Conservation (phyloP, 116 monocot species). For the Iris pallida region DNA sequence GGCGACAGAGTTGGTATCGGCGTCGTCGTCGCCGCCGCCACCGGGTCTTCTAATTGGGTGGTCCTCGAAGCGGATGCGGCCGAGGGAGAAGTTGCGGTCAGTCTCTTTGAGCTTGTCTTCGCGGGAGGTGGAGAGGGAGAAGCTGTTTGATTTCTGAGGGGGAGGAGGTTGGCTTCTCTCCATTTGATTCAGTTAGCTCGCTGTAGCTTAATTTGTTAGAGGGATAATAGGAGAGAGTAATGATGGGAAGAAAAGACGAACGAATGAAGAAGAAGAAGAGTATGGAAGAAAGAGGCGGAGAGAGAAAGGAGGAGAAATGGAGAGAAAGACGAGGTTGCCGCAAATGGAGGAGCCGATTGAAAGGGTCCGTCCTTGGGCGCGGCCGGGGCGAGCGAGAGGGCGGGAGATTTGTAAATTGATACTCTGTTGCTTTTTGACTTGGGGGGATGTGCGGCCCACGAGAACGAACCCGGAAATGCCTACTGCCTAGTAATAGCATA, state of each 20-base stretch:
- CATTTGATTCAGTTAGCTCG: not conserved
- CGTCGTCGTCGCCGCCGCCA: not conserved
- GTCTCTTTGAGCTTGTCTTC: not conserved
- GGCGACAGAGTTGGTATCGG: too few species aligned
- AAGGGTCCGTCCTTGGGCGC: not conserved
- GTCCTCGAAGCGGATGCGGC: not conserved
- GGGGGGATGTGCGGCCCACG: too few species aligned
- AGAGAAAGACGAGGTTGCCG: not conserved
- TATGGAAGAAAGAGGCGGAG: not conserved
- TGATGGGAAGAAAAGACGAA: not conserved
- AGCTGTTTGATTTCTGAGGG: conserved; percentile 12
- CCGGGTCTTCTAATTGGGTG: not conserved
- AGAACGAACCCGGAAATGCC: too few species aligned
- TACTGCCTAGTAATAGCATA: too few species aligned
- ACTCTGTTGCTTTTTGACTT: too few species aligned
- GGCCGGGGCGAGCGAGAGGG: too few species aligned
- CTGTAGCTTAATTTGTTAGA: not conserved
- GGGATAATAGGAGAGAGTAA: not conserved
- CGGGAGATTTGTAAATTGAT: too few species aligned
- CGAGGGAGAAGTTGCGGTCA: conserved; percentile 10
- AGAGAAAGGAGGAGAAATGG: conserved; percentile 6
- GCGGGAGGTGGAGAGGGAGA: conserved; percentile 2
- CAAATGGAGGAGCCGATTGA: not conserved
- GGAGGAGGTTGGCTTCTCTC: conserved; percentile 6
- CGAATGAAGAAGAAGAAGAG: not conserved